These are phyloP conservation scores for Malus hybrid DNA, from an alignment of 331 rosid species.

Conservation along the genomic window DNA sequence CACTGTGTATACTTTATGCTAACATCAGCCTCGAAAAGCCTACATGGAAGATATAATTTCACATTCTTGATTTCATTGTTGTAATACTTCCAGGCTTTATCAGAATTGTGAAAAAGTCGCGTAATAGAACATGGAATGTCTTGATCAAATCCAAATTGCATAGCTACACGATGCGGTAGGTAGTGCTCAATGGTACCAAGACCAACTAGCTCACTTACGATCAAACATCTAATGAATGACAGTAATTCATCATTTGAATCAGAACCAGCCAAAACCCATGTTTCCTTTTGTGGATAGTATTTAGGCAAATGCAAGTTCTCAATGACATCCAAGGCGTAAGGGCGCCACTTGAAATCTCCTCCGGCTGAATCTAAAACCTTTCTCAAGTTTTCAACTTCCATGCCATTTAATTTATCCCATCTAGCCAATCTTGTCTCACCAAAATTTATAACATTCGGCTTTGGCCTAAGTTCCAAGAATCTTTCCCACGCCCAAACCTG, in stretches of 20 bases:
- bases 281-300: neutral
- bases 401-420: conserved; percentile 2
- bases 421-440: conserved; percentile 19
- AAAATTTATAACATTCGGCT: neutral
- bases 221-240: conserved; percentile 14
- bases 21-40: conserved; percentile 26
- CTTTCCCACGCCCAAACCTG: conserved; percentile 37
- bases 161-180: conserved; percentile 21
- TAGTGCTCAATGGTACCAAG: conserved; percentile 3
- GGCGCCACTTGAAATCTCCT: conserved; percentile 20
- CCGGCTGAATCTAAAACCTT: conserved; percentile 1
- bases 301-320: conserved; percentile 1
- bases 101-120: neutral
- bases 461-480: conserved; percentile 4
- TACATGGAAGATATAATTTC: conserved; percentile 28
- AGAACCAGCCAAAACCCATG: neutral
- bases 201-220: conserved; percentile 15
- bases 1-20: conserved; percentile 32
- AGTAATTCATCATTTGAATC: neutral
- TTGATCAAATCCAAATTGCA: conserved; percentile 31
- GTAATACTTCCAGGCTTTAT: conserved; percentile 25
- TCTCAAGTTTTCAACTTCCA: neutral
- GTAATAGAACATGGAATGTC: conserved; percentile 11
- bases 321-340: conserved; percentile 3
- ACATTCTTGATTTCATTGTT: conserved; percentile 5